These are phyloP conservation scores for Fraxinus velutina DNA, from an alignment of 305 asterid genomes.

Conservation along the genomic window DNA sequence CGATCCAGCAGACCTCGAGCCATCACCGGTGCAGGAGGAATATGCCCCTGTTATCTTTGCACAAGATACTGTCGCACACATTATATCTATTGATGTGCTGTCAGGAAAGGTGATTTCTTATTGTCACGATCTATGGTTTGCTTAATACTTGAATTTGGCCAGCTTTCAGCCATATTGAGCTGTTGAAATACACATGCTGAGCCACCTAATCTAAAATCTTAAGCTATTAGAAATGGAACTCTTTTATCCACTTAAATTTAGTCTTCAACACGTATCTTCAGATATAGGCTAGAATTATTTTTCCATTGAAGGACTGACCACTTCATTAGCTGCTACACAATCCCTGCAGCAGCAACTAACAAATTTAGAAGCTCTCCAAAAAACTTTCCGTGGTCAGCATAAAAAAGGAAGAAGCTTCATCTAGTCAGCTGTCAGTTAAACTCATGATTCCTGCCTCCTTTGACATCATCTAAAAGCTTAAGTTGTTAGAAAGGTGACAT, in stretches of 20 bases:
- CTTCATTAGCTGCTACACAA: not conserved
- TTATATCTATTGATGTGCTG: conserved; percentile 86
- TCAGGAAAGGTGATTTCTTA: conserved; percentile 75
- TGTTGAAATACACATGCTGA: not conserved
- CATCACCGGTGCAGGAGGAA: conserved; percentile 85
- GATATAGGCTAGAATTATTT: not conserved
- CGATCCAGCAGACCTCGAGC: conserved; percentile 60
- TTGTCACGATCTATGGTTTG: not conserved
- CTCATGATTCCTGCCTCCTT: not conserved
- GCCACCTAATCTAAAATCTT: not conserved
- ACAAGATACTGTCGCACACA: conserved; percentile 92
- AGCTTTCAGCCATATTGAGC: not conserved
- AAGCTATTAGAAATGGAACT: not conserved
- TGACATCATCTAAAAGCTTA: not conserved
- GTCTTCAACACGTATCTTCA: not conserved
- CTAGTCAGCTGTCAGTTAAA: not conserved
- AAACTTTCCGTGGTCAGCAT: not conserved
- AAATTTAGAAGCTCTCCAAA: not conserved
- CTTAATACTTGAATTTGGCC: not conserved
- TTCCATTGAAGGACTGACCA: not conserved
- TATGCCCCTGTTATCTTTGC: conserved; percentile 98
- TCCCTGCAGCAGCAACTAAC: not conserved
- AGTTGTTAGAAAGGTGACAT: not conserved
- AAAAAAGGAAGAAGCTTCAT: not conserved
- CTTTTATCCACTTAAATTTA: not conserved